Base-by-base conservation (phyloP, 192 early-diverging fungal genomes). In the Coemansia sp. region DNA sequence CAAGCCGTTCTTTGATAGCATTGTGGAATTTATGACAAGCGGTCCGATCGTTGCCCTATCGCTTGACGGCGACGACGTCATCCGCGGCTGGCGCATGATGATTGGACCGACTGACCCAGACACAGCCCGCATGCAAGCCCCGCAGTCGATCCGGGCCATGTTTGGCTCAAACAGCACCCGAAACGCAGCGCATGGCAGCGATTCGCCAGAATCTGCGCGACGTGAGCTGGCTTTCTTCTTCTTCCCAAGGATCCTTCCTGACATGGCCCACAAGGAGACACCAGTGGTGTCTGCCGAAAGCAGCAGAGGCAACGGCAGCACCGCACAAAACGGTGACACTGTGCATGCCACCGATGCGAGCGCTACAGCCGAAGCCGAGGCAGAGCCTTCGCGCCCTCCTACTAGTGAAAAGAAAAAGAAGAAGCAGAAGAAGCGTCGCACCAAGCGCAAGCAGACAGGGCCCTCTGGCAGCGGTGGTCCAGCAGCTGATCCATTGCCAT, bases 131-230 rank as follows among this genome's bases (percentile, higher is more conserved):
- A 34, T 63, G 26, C 33, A 71, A 24, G 66, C 52, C 6, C 86
- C 86, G 8, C 60, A 73, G 57, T 81, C 77, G 23, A 67, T 88
- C 38, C 73, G 87, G 15, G 86, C 86, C 51, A 43, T 67, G 67
- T 67, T 81, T 67, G 87, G 87, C 34, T 62, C 77, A 7, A 63
- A 60, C 43, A 67, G 72, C 33, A 68, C 67, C 18, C 72, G 73
- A 39, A 88, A 88, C 71, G 86, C 85, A 15, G 84, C 86, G 0
- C 86, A 88, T 65, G 87, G 85, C 41, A 86, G 85, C 52, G 86
- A 86, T 41, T 87, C 87, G 21, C 51, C 68, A 8, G 70, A 69
- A 26, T 60, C 73, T 30, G 84, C 79, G 1, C 49, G 63, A 61
- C 78, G 84, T 9, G 84, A 78, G 63, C 58, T 85, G 26, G 63